Conservation (phyloP, 73 alveolate genomes). For the Paraurostyla sp. region DNA sequence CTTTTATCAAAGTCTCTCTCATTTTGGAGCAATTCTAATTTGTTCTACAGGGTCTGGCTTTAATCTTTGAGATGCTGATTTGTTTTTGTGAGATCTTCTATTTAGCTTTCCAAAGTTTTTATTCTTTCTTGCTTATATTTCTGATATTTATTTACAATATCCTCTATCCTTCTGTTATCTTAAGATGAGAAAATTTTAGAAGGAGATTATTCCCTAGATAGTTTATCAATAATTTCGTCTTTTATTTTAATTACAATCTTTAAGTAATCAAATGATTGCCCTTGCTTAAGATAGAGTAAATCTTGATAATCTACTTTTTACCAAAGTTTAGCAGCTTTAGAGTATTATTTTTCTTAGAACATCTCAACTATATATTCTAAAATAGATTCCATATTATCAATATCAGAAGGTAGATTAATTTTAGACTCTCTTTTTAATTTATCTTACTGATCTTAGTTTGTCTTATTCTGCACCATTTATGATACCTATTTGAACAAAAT, state of each 20-base stretch:
- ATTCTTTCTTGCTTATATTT: neutral
- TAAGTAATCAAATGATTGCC: neutral
- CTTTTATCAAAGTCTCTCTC: constrained; percentile 26
- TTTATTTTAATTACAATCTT: neutral
- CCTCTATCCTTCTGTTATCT: no score
- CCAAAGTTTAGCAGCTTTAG: constrained; percentile 23
- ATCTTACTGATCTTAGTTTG: neutral
- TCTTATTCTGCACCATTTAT: neutral
- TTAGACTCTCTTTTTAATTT: neutral
- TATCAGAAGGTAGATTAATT: neutral
- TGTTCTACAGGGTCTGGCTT: neutral
- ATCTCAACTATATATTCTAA: neutral
- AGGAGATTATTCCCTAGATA: no score
- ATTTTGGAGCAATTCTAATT: neutral
- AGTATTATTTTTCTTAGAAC: neutral
- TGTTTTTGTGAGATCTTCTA: neutral
- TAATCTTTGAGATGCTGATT: neutral
- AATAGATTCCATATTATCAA: constrained; percentile 1
- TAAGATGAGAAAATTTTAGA: no score
- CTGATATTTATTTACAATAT: neutral
- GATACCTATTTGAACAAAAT: constrained; percentile 19
- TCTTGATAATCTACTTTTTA: neutral
- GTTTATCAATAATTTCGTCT: no score
- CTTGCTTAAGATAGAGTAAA: neutral
- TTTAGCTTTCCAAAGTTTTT: neutral